Evolutionary conservation across 2,329 filamentous ascomycete genomes (phyloP).

Genomic region (Nothopassalora personata): DNA sequence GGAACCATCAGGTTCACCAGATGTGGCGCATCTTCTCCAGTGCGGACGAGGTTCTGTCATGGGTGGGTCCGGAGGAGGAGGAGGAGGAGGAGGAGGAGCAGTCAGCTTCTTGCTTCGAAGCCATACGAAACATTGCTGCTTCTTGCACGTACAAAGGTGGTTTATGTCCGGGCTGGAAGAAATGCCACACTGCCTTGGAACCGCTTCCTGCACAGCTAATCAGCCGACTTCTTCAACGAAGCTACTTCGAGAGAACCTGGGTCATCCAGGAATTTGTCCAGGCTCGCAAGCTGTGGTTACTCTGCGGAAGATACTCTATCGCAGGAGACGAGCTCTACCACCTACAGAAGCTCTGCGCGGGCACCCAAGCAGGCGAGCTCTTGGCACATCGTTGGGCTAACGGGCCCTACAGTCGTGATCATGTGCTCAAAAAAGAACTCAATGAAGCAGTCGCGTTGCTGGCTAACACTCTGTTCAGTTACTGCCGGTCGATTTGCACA

Average conservation of each 20-base stretch:
- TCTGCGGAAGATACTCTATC: not conserved
- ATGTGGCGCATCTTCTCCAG: slow-evolving; percentile 2
- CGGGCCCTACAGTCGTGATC: not conserved
- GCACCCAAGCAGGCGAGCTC: not conserved
- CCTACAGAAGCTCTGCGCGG: not conserved
- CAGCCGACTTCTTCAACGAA: not conserved
- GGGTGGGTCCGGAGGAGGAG: not conserved
- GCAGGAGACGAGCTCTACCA: not conserved
- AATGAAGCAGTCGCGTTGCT: not conserved
- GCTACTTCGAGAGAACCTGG: not conserved
- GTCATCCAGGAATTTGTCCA: not conserved
- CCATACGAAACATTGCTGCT: not conserved
- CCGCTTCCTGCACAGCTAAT: not conserved
- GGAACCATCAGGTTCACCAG: not conserved
- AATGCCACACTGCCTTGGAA: not conserved
- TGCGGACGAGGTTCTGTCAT: not conserved
- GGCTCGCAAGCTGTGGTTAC: not conserved
- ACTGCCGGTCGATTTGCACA: not conserved
- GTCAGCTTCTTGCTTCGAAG: not conserved
- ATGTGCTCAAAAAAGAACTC: not conserved
- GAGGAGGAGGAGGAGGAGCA: not conserved
- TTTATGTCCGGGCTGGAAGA: not conserved
- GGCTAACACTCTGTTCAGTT: not conserved
- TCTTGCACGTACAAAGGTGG: not conserved
- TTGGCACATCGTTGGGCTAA: not conserved